A percentile compares a stretch with the other conserved stretches of the same genome.
Conservation (phyloP, 495 filamentous ascomycete species). For the Daldinia caldariorum region DNA sequence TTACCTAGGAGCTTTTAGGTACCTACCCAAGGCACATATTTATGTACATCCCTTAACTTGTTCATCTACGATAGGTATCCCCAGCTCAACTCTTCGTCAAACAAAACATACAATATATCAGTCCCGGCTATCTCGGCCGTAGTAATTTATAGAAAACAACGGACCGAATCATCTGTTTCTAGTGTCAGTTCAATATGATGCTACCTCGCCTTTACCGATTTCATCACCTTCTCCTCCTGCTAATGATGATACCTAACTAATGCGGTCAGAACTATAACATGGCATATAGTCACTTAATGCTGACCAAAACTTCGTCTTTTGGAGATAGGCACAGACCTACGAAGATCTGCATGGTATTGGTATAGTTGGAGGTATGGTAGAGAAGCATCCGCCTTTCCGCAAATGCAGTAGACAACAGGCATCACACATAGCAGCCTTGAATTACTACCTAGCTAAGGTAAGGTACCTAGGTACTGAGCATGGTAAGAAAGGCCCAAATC, state of each 20-base stretch:
- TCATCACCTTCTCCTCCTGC: conserved; percentile 3
- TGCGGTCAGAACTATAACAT: conserved; percentile 9
- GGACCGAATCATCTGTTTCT: neutral
- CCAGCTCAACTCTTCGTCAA: neutral
- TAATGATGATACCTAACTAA: conserved; percentile 3
- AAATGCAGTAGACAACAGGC: neutral
- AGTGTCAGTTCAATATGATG: neutral
- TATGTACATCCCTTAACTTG: too few relatives aligned
- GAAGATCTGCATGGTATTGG: neutral
- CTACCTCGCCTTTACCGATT: conserved; percentile 1
- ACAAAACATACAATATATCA: neutral
- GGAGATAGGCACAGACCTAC: neutral
- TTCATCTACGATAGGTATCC: neutral
- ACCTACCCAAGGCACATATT: too few relatives aligned
- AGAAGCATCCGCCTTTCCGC: neutral
- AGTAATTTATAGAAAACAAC: neutral
- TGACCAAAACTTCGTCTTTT: neutral
- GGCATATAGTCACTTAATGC: neutral
- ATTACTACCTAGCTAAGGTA: neutral
- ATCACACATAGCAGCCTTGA: neutral
- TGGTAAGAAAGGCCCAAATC: conserved; percentile 35
- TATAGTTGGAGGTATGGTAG: neutral
- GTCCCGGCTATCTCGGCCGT: neutral
- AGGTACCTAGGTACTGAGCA: too few relatives aligned
- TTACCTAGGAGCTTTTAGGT: neutral